These are phyloP conservation scores for Cajanus cajan DNA, from an alignment of 306 rosid genomes.

Conservation along the genomic window DNA sequence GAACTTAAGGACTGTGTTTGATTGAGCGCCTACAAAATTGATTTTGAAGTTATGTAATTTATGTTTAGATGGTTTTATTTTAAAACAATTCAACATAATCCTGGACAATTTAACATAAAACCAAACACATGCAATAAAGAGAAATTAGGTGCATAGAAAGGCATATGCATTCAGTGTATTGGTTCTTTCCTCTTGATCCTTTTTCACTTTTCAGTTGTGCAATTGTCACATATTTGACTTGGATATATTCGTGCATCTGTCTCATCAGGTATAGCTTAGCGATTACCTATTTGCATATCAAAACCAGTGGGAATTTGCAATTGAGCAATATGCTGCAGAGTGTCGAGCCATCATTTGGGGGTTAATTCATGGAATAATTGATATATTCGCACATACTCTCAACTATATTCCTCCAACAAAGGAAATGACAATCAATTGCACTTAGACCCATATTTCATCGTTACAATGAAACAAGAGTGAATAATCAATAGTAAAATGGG, in stretches of 20 bases:
- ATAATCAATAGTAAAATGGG: neutral
- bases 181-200: neutral
- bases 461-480: slow-evolving; percentile 16
- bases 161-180: neutral
- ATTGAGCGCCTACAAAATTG: no score
- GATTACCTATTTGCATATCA: neutral
- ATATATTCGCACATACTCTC: slow-evolving; percentile 25
- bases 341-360: neutral
- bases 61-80: no score
- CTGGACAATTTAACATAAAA: no score
- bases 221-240: neutral
- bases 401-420: neutral
- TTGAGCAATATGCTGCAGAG: neutral
- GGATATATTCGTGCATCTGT: neutral
- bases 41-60: no score
- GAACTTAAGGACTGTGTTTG: neutral
- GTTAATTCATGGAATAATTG: slow-evolving; percentile 1
- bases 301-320: neutral
- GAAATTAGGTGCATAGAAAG: neutral
- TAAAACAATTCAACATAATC: no score
- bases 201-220: neutral
- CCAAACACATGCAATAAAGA: neutral
- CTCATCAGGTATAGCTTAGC: neutral
- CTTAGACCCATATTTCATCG: neutral
- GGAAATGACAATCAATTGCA: neutral